Evolutionary conservation across 805 yeast genomes (phyloP).

Genomic region (Metschnikowia cubensis): DNA sequence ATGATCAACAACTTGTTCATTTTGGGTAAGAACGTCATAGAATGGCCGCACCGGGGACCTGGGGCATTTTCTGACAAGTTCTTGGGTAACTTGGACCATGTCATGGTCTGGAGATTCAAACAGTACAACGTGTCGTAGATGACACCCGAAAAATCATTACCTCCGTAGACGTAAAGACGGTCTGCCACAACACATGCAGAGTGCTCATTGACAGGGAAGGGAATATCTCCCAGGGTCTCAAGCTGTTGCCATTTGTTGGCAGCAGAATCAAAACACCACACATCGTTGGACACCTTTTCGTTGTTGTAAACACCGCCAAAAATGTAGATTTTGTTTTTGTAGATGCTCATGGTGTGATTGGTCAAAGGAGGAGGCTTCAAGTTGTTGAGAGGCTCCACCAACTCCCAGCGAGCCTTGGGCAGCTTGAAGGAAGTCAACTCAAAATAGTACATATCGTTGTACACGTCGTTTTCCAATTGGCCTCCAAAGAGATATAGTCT

Average conservation of each 20-base stretch:
- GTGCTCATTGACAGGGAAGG: conserved; percentile 90
- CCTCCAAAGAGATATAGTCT: conserved; percentile 89
- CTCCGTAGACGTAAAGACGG: conserved; percentile 82
- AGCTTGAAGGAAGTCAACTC: conserved; percentile 83
- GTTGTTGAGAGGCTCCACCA: conserved; percentile 49
- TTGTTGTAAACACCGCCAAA: conserved; percentile 86
- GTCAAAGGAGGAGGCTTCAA: conserved; percentile 76
- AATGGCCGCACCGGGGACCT: conserved; percentile 88
- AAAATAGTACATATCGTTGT: conserved; percentile 80
- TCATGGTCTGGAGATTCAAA: conserved; percentile 66
- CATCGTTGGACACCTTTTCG: conserved; percentile 63
- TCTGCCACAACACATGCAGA: conserved; percentile 77
- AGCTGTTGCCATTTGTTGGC: conserved; percentile 67
- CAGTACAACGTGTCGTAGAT: conserved; percentile 65
- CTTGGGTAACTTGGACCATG: conserved; percentile 60
- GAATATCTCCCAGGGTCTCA: conserved; percentile 65
- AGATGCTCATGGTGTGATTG: conserved; percentile 84
- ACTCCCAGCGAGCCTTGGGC: conserved; percentile 81
- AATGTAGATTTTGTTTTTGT: conserved; percentile 71
- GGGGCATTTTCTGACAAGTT: conserved; percentile 50
- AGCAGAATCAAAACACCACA: conserved; percentile 76
- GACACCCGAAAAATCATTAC: conserved; percentile 71
- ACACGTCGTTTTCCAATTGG: conserved; percentile 78
- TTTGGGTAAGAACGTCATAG: conserved; percentile 65
- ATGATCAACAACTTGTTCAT: conserved; percentile 71